These are phyloP conservation scores for Fusarium circinatum DNA, from an alignment of 2,329 filamentous ascomycete genomes.

Conservation along the genomic window DNA sequence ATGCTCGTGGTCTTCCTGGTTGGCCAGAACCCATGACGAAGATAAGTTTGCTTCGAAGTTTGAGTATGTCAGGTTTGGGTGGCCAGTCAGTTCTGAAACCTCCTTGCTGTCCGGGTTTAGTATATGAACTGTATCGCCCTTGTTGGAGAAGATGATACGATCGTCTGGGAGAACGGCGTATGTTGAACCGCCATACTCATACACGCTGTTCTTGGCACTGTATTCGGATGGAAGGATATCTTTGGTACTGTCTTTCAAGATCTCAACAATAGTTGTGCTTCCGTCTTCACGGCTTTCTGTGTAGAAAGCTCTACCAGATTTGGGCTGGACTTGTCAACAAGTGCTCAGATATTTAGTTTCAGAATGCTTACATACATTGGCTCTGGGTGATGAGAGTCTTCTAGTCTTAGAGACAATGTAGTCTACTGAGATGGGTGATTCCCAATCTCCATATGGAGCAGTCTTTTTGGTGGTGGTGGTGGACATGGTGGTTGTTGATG, in stretches of 20 bases:
- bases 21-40: slow-evolving; percentile 58
- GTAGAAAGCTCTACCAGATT: slow-evolving; percentile 51
- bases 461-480: slow-evolving; percentile 27
- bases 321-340: slow-evolving; percentile 27
- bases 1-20: slow-evolving; percentile 61
- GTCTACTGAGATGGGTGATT: slow-evolving; percentile 52
- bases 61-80: slow-evolving; percentile 54
- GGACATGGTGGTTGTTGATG: slow-evolving; percentile 21
- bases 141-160: slow-evolving; percentile 59
- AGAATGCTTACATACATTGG: slow-evolving; percentile 49
- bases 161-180: slow-evolving; percentile 53
- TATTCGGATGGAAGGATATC: slow-evolving; percentile 57
- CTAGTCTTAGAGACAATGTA: slow-evolving; percentile 50
- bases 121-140: slow-evolving; percentile 55
- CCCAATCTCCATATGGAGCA: slow-evolving; percentile 53
- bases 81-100: slow-evolving; percentile 47
- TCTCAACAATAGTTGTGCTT: slow-evolving; percentile 57
- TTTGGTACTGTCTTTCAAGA: slow-evolving; percentile 45
- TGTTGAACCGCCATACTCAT: slow-evolving; percentile 63
- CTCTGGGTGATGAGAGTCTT: slow-evolving; percentile 49
- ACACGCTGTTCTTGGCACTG: slow-evolving; percentile 58
- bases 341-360: background rate
- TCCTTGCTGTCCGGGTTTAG: slow-evolving; percentile 52
- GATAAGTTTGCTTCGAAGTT: slow-evolving; percentile 57
- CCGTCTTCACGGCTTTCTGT: slow-evolving; percentile 54